Evolutionary conservation across 768 basidiomycete species (phyloP), one percentile per base, ranked within the genome.

Genomic region (Leccinum subgranulosum): DNA sequence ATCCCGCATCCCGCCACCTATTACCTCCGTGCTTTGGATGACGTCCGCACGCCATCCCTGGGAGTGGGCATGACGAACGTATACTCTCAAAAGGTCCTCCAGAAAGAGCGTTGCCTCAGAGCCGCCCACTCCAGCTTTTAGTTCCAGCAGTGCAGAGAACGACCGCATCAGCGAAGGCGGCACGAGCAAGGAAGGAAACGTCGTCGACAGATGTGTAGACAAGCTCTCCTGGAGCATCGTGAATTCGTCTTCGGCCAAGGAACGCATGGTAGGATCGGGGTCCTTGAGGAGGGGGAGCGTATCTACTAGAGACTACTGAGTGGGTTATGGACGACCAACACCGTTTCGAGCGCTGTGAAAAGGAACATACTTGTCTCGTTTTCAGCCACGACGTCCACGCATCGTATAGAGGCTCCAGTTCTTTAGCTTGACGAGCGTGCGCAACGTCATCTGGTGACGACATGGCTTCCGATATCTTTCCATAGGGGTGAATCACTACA

Each of bases 111-210:
- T 83, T 2, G 94, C 82, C 70, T 99, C 96, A 1, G 87, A 85
- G 1, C 96, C 96, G 0, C 96, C 96, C 0, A 94, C 92, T 15
- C 94, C 96, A 0, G 94, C 84, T 66, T 96, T 96, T 49, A 98
- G 76, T 65, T 98, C 96, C 60, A 99, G 75, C 51, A 98, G 77
- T 3, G 92, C 92, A 10, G 89, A 88, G 15, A 92, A 76, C 3
- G 81, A 71, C 0, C 76, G 74, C 1, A 92, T 92, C 3, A 79
- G 62, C 0, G 90, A 90, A 0, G 84, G 75, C 0, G 92, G 93
- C 2, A 91, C 78, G 56, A 96, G 83, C 3, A 94, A 79, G 1
- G 79, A 63, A 0, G 93, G 91, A 64, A 95, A 85, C 0, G 79
- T 83, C 2, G 63, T 60, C 7, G 73, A 63, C 49, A 74, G 65